Conservation (phyloP, 2,329 filamentous ascomycete species). For the Pseudogymnoascus sp. region DNA sequence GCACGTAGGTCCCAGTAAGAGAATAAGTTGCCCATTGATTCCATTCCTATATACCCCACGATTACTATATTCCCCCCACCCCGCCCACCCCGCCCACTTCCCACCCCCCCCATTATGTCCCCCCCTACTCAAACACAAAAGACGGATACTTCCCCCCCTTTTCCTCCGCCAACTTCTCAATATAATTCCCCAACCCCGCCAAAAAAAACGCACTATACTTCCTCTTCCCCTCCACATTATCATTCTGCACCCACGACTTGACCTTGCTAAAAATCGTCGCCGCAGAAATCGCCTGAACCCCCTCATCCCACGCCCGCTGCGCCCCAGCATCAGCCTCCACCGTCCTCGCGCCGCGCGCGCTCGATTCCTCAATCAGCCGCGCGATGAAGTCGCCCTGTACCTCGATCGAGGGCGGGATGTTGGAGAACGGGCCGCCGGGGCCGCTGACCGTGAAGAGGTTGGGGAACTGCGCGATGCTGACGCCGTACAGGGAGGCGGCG, state of each 20-base stretch:
- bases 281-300: not conserved
- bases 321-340: slow-evolving; percentile 27
- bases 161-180: not conserved
- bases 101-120: too few relatives aligned
- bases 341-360: slow-evolving; percentile 22
- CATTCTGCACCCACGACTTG: not conserved
- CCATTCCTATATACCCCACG: too few relatives aligned
- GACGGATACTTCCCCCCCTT: not conserved
- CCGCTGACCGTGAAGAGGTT: slow-evolving; percentile 41
- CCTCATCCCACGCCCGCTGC: slow-evolving; percentile 26
- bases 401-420: slow-evolving; percentile 34
- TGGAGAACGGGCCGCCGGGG: slow-evolving; percentile 33
- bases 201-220: not conserved
- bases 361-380: slow-evolving; percentile 25
- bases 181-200: not conserved
- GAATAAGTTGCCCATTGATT: too few relatives aligned
- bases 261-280: not conserved
- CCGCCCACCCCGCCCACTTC: too few relatives aligned
- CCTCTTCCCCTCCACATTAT: not conserved
- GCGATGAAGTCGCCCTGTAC: slow-evolving; percentile 34
- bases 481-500: slow-evolving; percentile 31
- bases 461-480: slow-evolving; percentile 34
- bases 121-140: not conserved
- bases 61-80: too few relatives aligned
- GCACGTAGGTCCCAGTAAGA: too few relatives aligned